Evolutionary conservation across 176 grass and related monocot genomes (phyloP), one percentile per base, ranked within the genome.

Genomic region (Musa beccarii): DNA sequence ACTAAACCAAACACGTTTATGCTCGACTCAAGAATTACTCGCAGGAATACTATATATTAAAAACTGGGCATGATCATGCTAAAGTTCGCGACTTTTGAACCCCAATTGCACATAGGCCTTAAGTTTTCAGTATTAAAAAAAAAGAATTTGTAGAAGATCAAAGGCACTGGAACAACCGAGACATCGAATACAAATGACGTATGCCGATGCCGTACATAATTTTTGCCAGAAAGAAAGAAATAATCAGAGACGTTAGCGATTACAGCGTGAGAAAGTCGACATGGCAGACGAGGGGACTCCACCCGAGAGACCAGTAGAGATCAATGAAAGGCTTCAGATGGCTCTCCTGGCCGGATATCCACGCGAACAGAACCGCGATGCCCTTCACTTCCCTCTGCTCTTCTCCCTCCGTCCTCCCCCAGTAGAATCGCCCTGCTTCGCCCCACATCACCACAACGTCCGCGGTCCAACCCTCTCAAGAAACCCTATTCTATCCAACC

Each of bases 341-440:
- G 70, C 50, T 86, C 81, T 94, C 90, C 61, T 99, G 88, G 86
- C 90, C 94, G 86, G 90, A 91, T 17, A 91, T 71, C 95, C 90
- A 91, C 14, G 86, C 88, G 77, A 99, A 99, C 10, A 94, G 11
- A 8, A 99, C 90, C 11, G 87, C 82, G 75, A 94, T 63, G 70
- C 88, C 95, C 84, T 89, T 87, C 73, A 71, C 80, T 71, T 83
- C 81, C 19, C 53, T 59, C 53, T 26, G 53, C 20, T 26, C 49
- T 59, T 65, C 76, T 54, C 74, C 5, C 80, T 81, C 69, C 75
- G 13, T 75, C 19, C 87, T 84, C 62, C 79, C 34, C 77, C 88
- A 90, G 80, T 93, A 99, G 85, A 84, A 94, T 51, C 83, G 75
- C 61, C 88, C 89, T 28, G 88, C 88, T 66, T 81, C 81, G 49